phyloP scores from a whole-genome alignment of 2,329 filamentous ascomycete genomes.

The Hawksworthiomyces lignivorus region DNA sequence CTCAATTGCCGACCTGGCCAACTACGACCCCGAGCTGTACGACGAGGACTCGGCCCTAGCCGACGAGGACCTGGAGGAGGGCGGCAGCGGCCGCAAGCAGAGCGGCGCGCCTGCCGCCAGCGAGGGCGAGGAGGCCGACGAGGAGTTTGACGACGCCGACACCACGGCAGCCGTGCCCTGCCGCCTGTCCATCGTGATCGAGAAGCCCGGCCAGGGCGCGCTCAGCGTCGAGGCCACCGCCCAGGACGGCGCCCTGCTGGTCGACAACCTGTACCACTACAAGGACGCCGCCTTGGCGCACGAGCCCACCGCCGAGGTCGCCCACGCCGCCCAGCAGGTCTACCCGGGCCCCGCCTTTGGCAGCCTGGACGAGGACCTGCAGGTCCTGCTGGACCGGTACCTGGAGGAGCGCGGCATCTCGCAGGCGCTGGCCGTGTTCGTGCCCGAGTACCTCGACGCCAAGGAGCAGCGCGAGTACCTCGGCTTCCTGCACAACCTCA shows the following conservation, averaged over 20 bases:
- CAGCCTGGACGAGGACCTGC: conserved; percentile 92
- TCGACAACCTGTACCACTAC: conserved; percentile 90
- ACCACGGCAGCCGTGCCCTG: conserved; percentile 62
- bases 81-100: conserved; percentile 24
- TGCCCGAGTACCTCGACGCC: conserved; percentile 91
- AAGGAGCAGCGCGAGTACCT: conserved; percentile 99
- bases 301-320: conserved; percentile 65
- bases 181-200: conserved; percentile 76
- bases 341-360: conserved; percentile 90
- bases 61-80: conserved; percentile 42
- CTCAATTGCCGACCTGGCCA: conserved; percentile 74
- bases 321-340: conserved; percentile 66
- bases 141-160: conserved; percentile 39
- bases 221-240: conserved; percentile 80
- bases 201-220: conserved; percentile 79
- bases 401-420: conserved; percentile 92
- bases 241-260: conserved; percentile 76
- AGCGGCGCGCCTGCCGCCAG: conserved; percentile 46
- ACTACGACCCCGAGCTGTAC: conserved; percentile 52
- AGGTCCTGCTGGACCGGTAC: conserved; percentile 85
- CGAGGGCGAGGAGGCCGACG: conserved; percentile 47
- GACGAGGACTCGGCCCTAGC: conserved; percentile 47
- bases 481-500: conserved; percentile 79
- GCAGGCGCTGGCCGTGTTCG: conserved; percentile 76
- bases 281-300: conserved; percentile 69